phyloP scores from a whole-genome alignment of 106 monocot genomes.

The Allium sativum region DNA sequence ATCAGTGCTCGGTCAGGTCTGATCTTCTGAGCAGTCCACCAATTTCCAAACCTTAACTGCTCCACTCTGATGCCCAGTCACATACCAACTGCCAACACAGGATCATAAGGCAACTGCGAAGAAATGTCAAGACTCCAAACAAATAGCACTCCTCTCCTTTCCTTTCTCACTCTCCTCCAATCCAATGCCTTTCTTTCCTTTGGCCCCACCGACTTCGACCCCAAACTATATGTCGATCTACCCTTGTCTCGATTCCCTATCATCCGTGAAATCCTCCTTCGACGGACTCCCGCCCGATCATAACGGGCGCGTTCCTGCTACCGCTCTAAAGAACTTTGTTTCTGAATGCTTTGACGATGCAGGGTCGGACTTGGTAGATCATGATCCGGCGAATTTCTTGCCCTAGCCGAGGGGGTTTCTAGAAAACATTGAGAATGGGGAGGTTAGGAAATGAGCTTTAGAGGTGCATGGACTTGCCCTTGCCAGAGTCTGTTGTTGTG shows the following conservation, averaged over 20 bases:
- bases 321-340: constrained; percentile 28
- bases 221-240: constrained; percentile 92
- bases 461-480: constrained; percentile 68
- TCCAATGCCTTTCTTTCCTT: constrained; percentile 31
- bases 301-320: constrained; percentile 21
- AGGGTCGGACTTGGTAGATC: constrained; percentile 47
- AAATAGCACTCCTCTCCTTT: constrained; percentile 8
- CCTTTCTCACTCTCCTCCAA: constrained; percentile 17
- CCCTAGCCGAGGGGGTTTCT: constrained; percentile 69
- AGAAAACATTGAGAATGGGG: constrained; percentile 42
- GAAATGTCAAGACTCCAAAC: no score
- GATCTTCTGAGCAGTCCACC: constrained; percentile 42
- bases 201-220: constrained; percentile 63
- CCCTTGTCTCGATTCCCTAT: constrained; percentile 60
- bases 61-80: constrained; percentile 95
- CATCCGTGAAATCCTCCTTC: constrained; percentile 35
- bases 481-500: constrained; percentile 43
- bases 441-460: constrained; percentile 72
- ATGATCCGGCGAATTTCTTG: constrained; percentile 46
- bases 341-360: constrained; percentile 25
- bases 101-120: constrained; percentile 95
- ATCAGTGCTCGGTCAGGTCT: constrained; percentile 9
- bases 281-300: constrained; percentile 26
- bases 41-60: constrained; percentile 97
- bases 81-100: constrained; percentile 79